Percentiles rank a stretch among this genome's conserved stretches.
Conservation (phyloP, 352 stramenopile species). For the Pythium coloratum region DNA sequence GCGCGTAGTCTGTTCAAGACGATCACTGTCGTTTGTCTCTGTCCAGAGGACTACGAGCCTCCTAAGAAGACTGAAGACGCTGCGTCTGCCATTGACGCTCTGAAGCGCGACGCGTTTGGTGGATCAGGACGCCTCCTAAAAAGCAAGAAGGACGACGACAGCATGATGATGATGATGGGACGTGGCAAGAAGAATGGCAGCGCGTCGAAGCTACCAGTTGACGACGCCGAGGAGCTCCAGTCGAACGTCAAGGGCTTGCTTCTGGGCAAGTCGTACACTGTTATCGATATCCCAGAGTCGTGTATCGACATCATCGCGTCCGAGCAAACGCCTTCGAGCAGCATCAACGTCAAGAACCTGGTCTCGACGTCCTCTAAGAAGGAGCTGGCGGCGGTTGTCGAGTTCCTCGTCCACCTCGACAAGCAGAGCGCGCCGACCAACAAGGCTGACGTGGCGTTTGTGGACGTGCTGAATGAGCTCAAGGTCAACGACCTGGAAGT, state of each 20-base stretch:
- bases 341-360: conserved; percentile 65
- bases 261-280: conserved; percentile 63
- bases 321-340: conserved; percentile 26
- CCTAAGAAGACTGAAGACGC: conserved; percentile 32
- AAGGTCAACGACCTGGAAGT: conserved; percentile 83
- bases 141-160: conserved; percentile 55
- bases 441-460: conserved; percentile 45
- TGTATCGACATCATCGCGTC: conserved; percentile 72
- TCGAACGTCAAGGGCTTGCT: conserved; percentile 57
- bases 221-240: conserved; percentile 46
- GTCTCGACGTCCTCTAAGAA: conserved; percentile 66
- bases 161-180: conserved; percentile 48
- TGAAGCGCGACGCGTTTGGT: conserved; percentile 22
- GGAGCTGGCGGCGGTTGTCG: conserved; percentile 66
- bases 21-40: conserved; percentile 72
- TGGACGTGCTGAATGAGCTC: conserved; percentile 75
- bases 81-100: not conserved
- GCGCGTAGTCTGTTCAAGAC: conserved; percentile 63
- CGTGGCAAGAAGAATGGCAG: conserved; percentile 13
- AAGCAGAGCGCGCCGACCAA: conserved; percentile 50
- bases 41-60: conserved; percentile 59
- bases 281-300: conserved; percentile 78
- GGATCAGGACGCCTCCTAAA: conserved; percentile 42
- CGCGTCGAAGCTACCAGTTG: not conserved
- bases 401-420: conserved; percentile 78